Percentiles rank a stretch among this genome's conserved stretches.
These are phyloP conservation scores for Penicillium turbatum DNA, from an alignment of 495 filamentous ascomycete species.

Conservation along the genomic window DNA sequence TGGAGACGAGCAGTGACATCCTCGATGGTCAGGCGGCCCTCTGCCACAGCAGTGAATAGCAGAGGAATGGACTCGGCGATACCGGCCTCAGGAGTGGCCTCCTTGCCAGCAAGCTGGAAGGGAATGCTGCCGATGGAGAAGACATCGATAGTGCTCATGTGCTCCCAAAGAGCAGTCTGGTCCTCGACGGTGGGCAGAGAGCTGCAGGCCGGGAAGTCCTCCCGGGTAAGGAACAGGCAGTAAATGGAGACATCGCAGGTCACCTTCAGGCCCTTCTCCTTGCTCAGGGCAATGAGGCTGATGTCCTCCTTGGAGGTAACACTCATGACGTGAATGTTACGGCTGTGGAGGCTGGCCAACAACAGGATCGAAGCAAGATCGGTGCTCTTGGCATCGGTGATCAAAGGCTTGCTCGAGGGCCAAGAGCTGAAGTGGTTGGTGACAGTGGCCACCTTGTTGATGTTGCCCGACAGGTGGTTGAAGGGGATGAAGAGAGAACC, in stretches of 20 bases:
- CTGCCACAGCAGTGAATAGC: constrained; percentile 71
- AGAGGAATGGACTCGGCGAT: constrained; percentile 75
- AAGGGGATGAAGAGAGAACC: constrained; percentile 85
- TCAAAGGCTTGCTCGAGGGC: constrained; percentile 77
- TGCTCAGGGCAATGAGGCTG: constrained; percentile 71
- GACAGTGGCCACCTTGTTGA: constrained; percentile 80
- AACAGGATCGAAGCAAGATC: constrained; percentile 77
- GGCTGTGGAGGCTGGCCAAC: constrained; percentile 75
- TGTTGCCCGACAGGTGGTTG: constrained; percentile 81
- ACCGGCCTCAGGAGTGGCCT: constrained; percentile 56
- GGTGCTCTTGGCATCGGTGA: constrained; percentile 81
- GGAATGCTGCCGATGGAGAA: constrained; percentile 82
- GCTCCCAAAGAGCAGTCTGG: constrained; percentile 75
- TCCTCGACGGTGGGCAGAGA: constrained; percentile 66
- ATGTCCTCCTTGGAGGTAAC: constrained; percentile 83
- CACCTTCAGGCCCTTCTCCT: constrained; percentile 77
- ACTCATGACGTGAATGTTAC: constrained; percentile 79
- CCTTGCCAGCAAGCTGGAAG: constrained; percentile 67
- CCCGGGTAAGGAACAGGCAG: constrained; percentile 70
- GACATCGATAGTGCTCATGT: constrained; percentile 72
- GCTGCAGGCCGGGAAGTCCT: constrained; percentile 67
- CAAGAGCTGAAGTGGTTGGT: constrained; percentile 77
- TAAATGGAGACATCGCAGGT: constrained; percentile 83
- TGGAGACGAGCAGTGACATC: constrained; percentile 68
- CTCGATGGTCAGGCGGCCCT: constrained; percentile 69